phyloP scores from a whole-genome alignment of 2,329 filamentous ascomycete species.

The Grosmannia serpens region DNA sequence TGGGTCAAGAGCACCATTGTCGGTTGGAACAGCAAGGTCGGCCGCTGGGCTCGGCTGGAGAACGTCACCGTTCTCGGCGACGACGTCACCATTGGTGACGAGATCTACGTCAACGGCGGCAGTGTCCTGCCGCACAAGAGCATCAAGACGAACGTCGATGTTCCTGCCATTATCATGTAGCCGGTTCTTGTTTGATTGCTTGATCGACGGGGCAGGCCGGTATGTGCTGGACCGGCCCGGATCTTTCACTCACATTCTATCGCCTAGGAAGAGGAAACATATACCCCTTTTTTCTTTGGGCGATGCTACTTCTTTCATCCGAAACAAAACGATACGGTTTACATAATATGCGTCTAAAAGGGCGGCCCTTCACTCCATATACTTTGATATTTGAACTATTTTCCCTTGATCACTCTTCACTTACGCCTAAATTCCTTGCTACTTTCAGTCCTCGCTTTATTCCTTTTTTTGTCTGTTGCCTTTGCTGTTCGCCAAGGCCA shows the following conservation, averaged over 20 bases:
- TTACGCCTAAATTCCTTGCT: background rate
- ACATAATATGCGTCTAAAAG: constrained; percentile 1
- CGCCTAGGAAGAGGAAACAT: background rate
- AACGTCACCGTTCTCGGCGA: constrained; percentile 97
- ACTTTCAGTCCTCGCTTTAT: background rate
- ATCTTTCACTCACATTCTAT: background rate
- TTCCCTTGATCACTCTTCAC: background rate
- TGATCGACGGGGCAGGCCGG: background rate
- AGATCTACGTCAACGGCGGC: constrained; percentile 97
- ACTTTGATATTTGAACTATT: background rate
- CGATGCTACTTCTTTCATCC: background rate
- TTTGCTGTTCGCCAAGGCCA: background rate
- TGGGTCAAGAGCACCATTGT: constrained; percentile 99
- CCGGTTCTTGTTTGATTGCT: background rate
- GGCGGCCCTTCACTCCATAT: background rate
- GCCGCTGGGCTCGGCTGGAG: constrained; percentile 91
- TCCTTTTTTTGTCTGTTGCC: background rate
- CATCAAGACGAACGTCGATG: constrained; percentile 96
- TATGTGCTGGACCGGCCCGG: background rate
- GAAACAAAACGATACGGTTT: background rate
- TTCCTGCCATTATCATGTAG: constrained; percentile 59
- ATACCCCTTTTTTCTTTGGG: background rate
- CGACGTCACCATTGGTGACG: constrained; percentile 93
- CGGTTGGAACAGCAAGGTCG: constrained; percentile 94
- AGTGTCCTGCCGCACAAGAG: constrained; percentile 95